phyloP scores from a whole-genome alignment of 1,284 basidiomycete genomes.

The Cystobasidium slooffiae region DNA sequence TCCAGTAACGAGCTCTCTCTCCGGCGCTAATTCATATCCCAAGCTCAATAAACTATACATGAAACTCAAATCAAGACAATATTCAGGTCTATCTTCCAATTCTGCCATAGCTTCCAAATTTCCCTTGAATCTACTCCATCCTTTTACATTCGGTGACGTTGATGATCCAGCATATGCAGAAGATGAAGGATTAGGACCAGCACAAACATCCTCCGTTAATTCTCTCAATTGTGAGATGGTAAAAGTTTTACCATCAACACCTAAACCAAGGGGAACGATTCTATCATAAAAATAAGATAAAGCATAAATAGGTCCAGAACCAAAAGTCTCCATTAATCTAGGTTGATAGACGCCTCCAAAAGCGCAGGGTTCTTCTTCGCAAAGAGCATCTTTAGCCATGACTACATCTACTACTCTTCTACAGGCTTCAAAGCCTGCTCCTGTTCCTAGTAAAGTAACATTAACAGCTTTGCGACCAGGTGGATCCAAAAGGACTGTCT shows the following conservation, averaged over 20 bases:
- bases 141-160: conserved; percentile 19
- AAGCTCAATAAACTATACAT: conserved; percentile 85
- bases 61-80: conserved; percentile 93
- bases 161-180: conserved; percentile 18
- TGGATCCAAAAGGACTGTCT: conserved; percentile 71
- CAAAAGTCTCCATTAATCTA: conserved; percentile 85
- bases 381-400: conserved; percentile 94
- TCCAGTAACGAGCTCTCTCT: conserved; percentile 72
- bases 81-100: conserved; percentile 82
- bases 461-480: conserved; percentile 63
- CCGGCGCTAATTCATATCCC: conserved; percentile 77
- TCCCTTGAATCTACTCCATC: conserved; percentile 54
- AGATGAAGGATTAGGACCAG: conserved; percentile 60
- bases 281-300: conserved; percentile 99
- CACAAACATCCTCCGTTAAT: conserved; percentile 73
- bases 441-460: conserved; percentile 80
- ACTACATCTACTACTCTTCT: conserved; percentile 83
- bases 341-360: conserved; percentile 99
- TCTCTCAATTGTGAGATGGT: conserved; percentile 68
- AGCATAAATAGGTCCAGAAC: conserved; percentile 56
- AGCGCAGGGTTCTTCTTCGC: conserved; percentile 87
- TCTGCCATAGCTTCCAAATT: conserved; percentile 70
- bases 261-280: conserved; percentile 73
- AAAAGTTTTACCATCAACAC: conserved; percentile 56
- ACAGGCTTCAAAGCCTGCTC: conserved; percentile 85